A percentile compares a stretch with the other conserved stretches of the same genome.
phyloP scores from a whole-genome alignment of 768 basidiomycete species.

The Lentinula sp. region DNA sequence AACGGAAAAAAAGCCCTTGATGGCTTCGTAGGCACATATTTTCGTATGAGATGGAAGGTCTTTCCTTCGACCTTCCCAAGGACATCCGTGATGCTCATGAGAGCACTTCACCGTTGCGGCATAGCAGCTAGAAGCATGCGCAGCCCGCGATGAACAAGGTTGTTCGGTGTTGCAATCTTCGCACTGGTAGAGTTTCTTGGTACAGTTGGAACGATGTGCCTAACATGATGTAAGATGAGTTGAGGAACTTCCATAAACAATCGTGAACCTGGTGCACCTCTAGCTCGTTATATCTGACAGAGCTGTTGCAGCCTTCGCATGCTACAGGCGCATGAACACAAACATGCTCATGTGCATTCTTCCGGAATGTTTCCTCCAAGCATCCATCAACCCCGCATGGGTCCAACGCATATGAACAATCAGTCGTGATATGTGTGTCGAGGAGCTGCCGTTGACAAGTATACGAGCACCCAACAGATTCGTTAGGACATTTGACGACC shows the following conservation, averaged over 20 bases:
- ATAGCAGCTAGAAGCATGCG: conserved; percentile 34
- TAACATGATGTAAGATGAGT: conserved; percentile 11
- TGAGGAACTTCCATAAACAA: not conserved
- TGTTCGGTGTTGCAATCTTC: conserved; percentile 32
- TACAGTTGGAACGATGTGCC: conserved; percentile 34
- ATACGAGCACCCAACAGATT: conserved; percentile 50
- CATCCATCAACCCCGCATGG: conserved; percentile 45
- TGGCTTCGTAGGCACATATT: conserved; percentile 51
- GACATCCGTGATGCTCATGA: conserved; percentile 46
- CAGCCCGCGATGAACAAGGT: conserved; percentile 22
- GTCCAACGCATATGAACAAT: conserved; percentile 53
- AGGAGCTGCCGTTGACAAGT: conserved; percentile 65
- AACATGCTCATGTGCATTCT: conserved; percentile 33
- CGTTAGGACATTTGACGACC: conserved; percentile 63
- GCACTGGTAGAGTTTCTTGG: conserved; percentile 29
- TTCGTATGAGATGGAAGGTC: conserved; percentile 29
- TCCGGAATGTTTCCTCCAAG: conserved; percentile 33
- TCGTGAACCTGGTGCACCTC: conserved; percentile 23
- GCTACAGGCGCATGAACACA: conserved; percentile 29
- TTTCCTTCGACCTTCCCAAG: conserved; percentile 42
- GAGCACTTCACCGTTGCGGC: conserved; percentile 32
- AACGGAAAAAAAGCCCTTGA: conserved; percentile 53
- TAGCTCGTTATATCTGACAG: conserved; percentile 26
- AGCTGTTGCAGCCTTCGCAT: conserved; percentile 32
- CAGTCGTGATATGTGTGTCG: conserved; percentile 52